Base-by-base conservation (phyloP, 495 filamentous ascomycete species). In the Lophiostoma macrostomum region DNA sequence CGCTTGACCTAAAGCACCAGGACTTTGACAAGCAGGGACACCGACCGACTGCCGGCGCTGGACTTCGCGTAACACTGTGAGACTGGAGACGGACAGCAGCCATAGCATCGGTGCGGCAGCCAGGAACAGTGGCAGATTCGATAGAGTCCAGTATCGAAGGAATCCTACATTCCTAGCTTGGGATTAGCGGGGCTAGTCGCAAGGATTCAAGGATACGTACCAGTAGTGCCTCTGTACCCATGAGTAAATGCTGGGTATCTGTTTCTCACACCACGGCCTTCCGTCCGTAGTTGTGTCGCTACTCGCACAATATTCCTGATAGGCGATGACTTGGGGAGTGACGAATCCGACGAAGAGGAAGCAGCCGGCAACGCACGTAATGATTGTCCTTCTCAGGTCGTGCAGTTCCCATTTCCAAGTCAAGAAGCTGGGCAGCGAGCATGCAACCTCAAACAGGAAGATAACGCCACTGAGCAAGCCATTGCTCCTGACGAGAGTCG, bases 171-270 rank as follows among this genome's bases (percentile, higher is more conserved):
- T 80, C 91, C 91, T 96, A 35, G 22, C n/a, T n/a, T n/a, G 29
- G 8, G 5, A 18, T 53, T 45, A 50, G 47, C 29, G 13, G 10
- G n/a, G n/a, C 22, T 19, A 48, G 58, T 45, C 32, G 28, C 6
- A 12, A 19, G 14, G 16, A 49, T 28, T 19, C 46, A 13, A 11
- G 8, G 47, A 22, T 5, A 61, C 80, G 58, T 79, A 94, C 93
- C 94, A 98, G 67, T 98, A 96, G 45, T 86, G 74, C 32, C 70
- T 73, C 63, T 98, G 94, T 11, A 96, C 94, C 74, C 84, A 98
- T 18, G 80, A 73, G 69, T 95, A 98, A 32, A 97, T 88, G 67
- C 89, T 95, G 13, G 94, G 93, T 16, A 89, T 20, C 5, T 67
- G 53, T 16, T 71, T 73, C 22, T 69, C 68, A 61, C 93, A 98